Conservation (phyloP, 1,284 basidiomycete genomes). For the Meira nashicola region DNA sequence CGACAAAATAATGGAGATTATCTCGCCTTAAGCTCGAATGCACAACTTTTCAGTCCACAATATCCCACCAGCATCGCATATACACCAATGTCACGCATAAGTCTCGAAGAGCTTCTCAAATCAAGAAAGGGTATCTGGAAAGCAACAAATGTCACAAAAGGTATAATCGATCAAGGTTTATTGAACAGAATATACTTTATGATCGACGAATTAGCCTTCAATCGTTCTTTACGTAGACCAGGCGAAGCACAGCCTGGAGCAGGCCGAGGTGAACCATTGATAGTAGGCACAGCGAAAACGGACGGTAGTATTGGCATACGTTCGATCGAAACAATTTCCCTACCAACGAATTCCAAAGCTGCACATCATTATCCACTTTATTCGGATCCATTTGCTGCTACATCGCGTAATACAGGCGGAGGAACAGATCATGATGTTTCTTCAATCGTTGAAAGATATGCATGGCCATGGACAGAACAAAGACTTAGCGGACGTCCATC, state of each 20-base stretch:
- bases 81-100: conserved; percentile 65
- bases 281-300: neutral
- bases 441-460: conserved; percentile 9
- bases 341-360: neutral
- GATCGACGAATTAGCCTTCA: conserved; percentile 68
- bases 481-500: conserved; percentile 2
- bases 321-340: neutral
- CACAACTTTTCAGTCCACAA: conserved; percentile 66
- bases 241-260: neutral
- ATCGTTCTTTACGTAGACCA: neutral
- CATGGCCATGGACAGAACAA: conserved; percentile 16
- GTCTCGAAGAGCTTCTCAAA: conserved; percentile 63
- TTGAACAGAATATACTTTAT: conserved; percentile 71
- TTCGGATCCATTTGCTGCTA: neutral
- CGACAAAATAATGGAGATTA: conserved; percentile 32
- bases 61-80: conserved; percentile 72
- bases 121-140: conserved; percentile 62
- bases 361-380: conserved; percentile 1
- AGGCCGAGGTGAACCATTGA: neutral
- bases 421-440: conserved; percentile 11
- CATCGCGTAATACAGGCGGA: conserved; percentile 11
- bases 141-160: conserved; percentile 55
- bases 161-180: conserved; percentile 66
- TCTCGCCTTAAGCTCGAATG: conserved; percentile 63
- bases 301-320: neutral